Percentiles rank a stretch among this genome's conserved stretches.
phyloP scores from a whole-genome alignment of 768 basidiomycete genomes.

The Filobasidium wieringae region DNA sequence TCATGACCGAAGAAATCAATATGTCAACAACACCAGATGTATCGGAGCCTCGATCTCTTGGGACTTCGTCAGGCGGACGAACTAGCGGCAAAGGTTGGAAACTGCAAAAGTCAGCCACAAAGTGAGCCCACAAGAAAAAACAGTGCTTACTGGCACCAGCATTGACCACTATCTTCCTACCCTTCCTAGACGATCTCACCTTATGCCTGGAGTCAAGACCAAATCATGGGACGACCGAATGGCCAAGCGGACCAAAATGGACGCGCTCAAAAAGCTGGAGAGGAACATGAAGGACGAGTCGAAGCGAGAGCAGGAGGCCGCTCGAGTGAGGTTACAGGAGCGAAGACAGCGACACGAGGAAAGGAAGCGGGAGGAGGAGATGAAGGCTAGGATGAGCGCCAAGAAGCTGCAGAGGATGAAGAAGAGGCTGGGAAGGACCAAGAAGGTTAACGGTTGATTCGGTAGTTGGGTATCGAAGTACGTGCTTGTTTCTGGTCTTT shows the following conservation, averaged over 20 bases:
- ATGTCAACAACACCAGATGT: too few species aligned
- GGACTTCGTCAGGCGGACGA: constrained; percentile 6
- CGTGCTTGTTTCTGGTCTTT: too few species aligned
- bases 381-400: constrained; percentile 35
- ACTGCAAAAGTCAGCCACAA: constrained; percentile 15
- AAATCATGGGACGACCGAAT: constrained; percentile 18
- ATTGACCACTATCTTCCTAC: background rate
- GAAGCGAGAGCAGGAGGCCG: constrained; percentile 25
- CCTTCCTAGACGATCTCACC: constrained; percentile 20
- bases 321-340: constrained; percentile 27
- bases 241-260: constrained; percentile 24
- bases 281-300: constrained; percentile 33
- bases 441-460: constrained; percentile 38
- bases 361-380: constrained; percentile 30
- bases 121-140: too few species aligned
- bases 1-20: too few species aligned
- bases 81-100: constrained; percentile 16
- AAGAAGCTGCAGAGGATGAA: constrained; percentile 38
- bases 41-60: too few species aligned
- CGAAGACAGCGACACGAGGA: constrained; percentile 30
- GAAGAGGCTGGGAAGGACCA: constrained; percentile 35
- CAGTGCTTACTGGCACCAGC: too few species aligned
- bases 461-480: too few species aligned
- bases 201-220: constrained; percentile 24
- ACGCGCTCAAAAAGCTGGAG: constrained; percentile 30